Evolutionary conservation across 2,329 filamentous ascomycete species (phyloP), one percentile per base, ranked within the genome.

Genomic region (Ilyonectria destructans): DNA sequence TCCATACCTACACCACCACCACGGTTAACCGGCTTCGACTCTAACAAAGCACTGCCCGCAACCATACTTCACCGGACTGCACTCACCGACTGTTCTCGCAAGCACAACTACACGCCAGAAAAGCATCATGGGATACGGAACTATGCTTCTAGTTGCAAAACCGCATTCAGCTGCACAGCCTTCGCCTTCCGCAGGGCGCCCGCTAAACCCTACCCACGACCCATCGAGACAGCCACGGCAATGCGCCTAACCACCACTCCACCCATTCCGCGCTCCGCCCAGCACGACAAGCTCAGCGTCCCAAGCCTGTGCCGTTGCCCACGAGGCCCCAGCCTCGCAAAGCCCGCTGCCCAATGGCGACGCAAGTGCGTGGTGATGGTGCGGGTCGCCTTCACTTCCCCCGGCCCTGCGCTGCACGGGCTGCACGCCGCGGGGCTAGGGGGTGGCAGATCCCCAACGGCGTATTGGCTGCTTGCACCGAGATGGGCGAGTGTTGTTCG

Each of bases 401-500:
- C 49, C 29, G 29, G 29, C n/a, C 49, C 15, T 19, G 49, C 23
- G 17, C 31, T 35, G 49, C n/a, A 54, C 40, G 40, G 40, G 40
- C 40, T 43, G 40, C 40, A 19, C 40, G 15, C 40, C 40, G 40
- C 5, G 40, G 40, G 40, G 49, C 29, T n/a, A 31, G n/a, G n/a
- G n/a, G 29, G n/a, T n/a, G 26, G 49, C 6, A 54, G 49, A 21
- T 54, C 29, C 29, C 31, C 29, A 54, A 54, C 49, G 31, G n/a
- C 29, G 17, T 48, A 45, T 58, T 37, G 35, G 49, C 29, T 35
- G 17, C n/a, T 17, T 3, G n/a, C 19, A 12, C 54, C 21, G 3
- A 15, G 40, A 33, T 8, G 13, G 12, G 12, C 37, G 26, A 54
- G 31, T n/a, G n/a, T 54, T 52, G n/a, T 21, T 59, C 23, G 62